Base-by-base conservation (phyloP, 768 basidiomycete species). In the Gloeophyllum trabeum region DNA sequence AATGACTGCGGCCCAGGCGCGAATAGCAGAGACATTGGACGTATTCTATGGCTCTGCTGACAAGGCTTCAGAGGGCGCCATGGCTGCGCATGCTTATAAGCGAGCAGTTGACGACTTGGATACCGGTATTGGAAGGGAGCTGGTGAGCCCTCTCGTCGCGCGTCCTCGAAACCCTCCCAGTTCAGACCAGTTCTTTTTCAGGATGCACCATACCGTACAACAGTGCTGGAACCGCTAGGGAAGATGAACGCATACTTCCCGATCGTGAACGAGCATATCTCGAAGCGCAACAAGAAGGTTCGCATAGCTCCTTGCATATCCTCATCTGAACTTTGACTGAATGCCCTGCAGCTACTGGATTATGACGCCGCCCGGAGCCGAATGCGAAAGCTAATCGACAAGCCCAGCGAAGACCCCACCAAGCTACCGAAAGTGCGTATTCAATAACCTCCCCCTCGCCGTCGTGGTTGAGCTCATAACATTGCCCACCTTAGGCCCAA, bases 231-330 rank as follows among this genome's bases (percentile, higher is more conserved):
- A 55, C 96, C 96, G 2, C 67, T 97, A 3, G 92, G 93, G 2
- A 96, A 93, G 67, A 89, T 99, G 80, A 90, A 88, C 56, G 83
- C 87, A 0, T 96, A 96, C 61, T 94, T 90, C 63, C 89, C 91
- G 3, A 65, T 88, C 24, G 79, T 97, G 59, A 96, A 96, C 56
- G 89, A 93, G 45, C 88, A 93, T 43, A 90, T 99, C 48, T 46
- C 75, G 41, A 99, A 99, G 63, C 77, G 96, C 41, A 87, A 94
- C 64, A 94, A 99, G 71, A 99, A 98, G 77, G 93, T 89, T 32
- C 42, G 43, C 34, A n/a, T 24, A 35, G 22, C 43, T 18, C 21
- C 35, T 18, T 24, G 39, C 26, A 38, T 36, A 7, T 14, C 22
- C 16, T 30, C n/a, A 20, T 43, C 21, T 41, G 6, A 22, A 39